Conservation (phyloP, 257 asterid species). For the Solanum virginianum region DNA sequence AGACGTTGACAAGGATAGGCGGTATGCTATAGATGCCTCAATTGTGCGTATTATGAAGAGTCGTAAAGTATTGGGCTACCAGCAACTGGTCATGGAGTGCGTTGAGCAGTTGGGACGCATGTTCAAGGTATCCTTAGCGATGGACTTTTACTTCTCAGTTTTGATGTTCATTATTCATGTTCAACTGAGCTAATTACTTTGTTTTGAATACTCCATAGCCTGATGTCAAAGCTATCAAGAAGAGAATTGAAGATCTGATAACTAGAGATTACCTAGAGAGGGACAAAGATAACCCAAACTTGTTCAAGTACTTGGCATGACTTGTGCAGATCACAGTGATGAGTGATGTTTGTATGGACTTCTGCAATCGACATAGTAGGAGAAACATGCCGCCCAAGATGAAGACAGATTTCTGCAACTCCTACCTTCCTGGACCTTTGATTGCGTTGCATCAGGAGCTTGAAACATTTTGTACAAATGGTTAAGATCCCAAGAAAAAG, state of each 20-base stretch:
- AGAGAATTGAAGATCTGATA: constrained; percentile 93
- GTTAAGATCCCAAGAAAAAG: neutral
- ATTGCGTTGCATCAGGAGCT: constrained; percentile 4
- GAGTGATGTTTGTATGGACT: neutral
- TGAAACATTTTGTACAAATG: constrained; percentile 6
- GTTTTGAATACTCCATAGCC: constrained; percentile 35
- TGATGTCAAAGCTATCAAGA: constrained; percentile 94
- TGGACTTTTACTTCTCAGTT: neutral
- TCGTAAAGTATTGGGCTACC: constrained; percentile 88
- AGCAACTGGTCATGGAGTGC: constrained; percentile 92
- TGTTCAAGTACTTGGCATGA: constrained; percentile 96
- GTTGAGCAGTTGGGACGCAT: constrained; percentile 93
- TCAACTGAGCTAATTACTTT: neutral
- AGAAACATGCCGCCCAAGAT: neutral
- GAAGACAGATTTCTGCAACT: constrained; percentile 2
- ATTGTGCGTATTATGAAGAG: constrained; percentile 98
- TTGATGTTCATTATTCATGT: neutral
- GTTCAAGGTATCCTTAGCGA: constrained; percentile 61
- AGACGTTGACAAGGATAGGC: constrained; percentile 95
- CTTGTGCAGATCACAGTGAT: neutral
- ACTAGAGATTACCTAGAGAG: constrained; percentile 90
- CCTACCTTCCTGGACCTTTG: neutral
- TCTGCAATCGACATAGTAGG: neutral
- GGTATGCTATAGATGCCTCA: constrained; percentile 97
- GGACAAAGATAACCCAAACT: constrained; percentile 87